Evolutionary conservation across 768 basidiomycete species (phyloP).

Genomic region (Tephrocybe sp.): DNA sequence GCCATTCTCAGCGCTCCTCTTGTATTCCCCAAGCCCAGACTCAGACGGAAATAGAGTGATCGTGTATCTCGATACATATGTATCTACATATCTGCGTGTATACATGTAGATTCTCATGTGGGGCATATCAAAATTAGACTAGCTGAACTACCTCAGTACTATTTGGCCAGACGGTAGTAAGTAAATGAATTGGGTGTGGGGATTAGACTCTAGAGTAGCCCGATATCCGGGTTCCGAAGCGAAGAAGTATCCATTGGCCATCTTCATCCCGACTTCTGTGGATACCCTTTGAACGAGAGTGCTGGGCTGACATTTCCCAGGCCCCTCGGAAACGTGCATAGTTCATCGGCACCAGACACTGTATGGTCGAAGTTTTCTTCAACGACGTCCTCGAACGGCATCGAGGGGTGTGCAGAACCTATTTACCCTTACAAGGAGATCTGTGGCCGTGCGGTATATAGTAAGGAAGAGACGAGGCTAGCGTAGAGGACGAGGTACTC

Average conservation of each 20-base stretch:
- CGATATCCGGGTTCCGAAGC: no score
- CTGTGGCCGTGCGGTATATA: neutral
- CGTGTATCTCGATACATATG: neutral
- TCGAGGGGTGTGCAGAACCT: neutral
- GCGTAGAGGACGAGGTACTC: neutral
- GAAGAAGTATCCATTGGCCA: no score
- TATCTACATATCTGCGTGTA: neutral
- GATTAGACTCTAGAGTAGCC: no score
- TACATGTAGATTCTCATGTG: neutral
- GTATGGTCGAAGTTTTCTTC: neutral
- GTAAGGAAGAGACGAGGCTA: neutral
- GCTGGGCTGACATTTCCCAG: neutral
- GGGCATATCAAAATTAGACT: neutral
- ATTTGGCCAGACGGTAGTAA: no score
- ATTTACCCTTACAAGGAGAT: slow-evolving; percentile 6
- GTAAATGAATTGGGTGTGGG: no score
- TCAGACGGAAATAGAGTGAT: slow-evolving; percentile 31
- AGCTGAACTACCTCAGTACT: no score
- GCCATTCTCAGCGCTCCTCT: slow-evolving; percentile 78
- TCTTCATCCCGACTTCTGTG: no score
- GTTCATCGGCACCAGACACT: neutral
- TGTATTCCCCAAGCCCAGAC: slow-evolving; percentile 71
- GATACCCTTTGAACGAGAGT: neutral
- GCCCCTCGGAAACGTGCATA: neutral
- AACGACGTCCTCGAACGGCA: neutral